Evolutionary conservation across 208 protist species (phyloP), one percentile per base, ranked within the genome.

Genomic region (Crithidia fasciculata): DNA sequence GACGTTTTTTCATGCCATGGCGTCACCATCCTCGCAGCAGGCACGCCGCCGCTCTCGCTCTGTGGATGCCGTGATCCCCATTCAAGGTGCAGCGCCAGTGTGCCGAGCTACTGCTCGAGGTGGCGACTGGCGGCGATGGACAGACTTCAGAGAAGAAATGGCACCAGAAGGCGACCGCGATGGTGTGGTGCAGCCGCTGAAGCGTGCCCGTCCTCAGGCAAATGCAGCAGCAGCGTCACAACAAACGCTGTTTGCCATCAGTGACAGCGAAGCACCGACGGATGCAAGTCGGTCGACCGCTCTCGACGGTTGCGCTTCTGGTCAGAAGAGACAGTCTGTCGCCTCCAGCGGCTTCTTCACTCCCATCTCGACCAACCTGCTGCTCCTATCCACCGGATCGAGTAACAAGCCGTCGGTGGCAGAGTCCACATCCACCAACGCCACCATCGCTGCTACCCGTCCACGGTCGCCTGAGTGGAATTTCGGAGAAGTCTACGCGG

Each of bases 1-100:
- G 2, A 36, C 12, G 18, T 59, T 59, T 18, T 28, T 69, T 13
- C n/a, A 57, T 49, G 64, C 64, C 5, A 44, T 69, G 64, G 40
- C 2, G 16, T 9, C 2, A 0, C 44, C 8, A 0, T 37, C 13
- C 9, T 52, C 2, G 7, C 49, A n/a, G 15, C 13, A 3, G 39
- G 45, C 40, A n/a, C 64, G 64, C n/a, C 64, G 64, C 52, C 64
- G 64, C 40, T 69, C 64, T n/a, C 49, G 64, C 36, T 39, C 64
- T n/a, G 7, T 37, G 12, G 45, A 52, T 2, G 49, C 12, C 5
- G 12, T 28, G 45, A 49, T 13, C 28, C 28, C 28, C 28, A 2
- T 28, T 2, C 28, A 28, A 28, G 1, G 28, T 1, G 28, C 28
- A 28, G 28, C 28, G 28, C 28, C 28, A 28, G 28, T 28, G 28